Base-by-base conservation (phyloP, 2,329 filamentous ascomycete genomes). In the Ophiostoma angusticollis region DNA sequence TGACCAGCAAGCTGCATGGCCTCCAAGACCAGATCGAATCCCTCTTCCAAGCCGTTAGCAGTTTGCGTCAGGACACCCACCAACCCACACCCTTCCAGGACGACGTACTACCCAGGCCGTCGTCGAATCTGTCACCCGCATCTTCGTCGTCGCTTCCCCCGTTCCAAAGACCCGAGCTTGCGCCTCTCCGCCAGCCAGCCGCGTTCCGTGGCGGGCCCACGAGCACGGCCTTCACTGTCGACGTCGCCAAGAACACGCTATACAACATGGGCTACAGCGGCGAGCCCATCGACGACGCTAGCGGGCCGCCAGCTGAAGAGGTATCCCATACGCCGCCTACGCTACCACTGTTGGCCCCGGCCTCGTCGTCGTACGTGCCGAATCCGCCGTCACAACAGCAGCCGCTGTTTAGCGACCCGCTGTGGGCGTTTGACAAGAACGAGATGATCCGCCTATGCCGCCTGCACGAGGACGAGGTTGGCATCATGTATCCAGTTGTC, bases 401-500 rank as follows among this genome's bases (percentile, higher is more conserved):
- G 17, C 27, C 23, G 12, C 7, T 38, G 9, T 45, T 52, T 37
- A 62, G 45, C 68, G 89, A 95, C 53, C 85, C 86, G 0, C 71
- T 96, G 21, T 87, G 85, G 74, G 68, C 77, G 7, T 72, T 93
- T 35, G 72, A 73, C 39, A 78, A 80, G 51, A 76, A 86, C 25
- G 86, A 95, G 53, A 84, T 91, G 51, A 58, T 89, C 16, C 74
- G 84, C 1, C 61, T 95, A 12, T 84, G 84, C 47, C 69, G 74
- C 12, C 65, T 93, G 0, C 89, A 91, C 53, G 83, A 93, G 48
- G 86, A 95, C 50, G 87, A 95, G 55, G 79, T 93, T 51, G 84
- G 84, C 31, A 73, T 89, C 51, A 93, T 94, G 84, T 94, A 93
- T 55, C 89, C 89, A 0, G 73, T 94, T 4, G 58, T 93, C 33